Evolutionary conservation across 495 filamentous ascomycete genomes (phyloP), one percentile per base, ranked within the genome.

Genomic region (Penicillium paxilli): DNA sequence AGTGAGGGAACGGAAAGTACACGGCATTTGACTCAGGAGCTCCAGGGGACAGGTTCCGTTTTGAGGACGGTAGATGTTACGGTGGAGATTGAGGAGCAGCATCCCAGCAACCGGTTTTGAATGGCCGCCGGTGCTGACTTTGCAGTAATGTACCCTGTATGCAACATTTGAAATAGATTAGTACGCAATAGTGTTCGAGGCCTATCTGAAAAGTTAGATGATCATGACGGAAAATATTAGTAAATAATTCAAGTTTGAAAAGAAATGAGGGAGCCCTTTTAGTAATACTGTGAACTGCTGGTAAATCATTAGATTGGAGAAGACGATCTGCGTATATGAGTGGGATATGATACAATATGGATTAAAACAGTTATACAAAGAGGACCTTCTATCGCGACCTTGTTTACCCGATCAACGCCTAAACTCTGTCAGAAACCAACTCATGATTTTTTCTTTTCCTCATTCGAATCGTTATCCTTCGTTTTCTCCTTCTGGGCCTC

Each of bases 401-500:
- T 47, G 22, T 38, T 28, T 28, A 16, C 35, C 35, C 17, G 35
- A 38, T n/a, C 35, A 38, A 38, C 35, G 35, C 35, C 35, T 38
- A 16, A 38, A 38, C 17, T 2, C 17, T 16, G 14, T 38, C 14
- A 38, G 17, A 16, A 16, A 37, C 20, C 21, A 6, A 42, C 11
- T 68, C 51, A 70, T 56, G 49, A 46, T 5, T 68, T 49, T 20
- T 72, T 69, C 55, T 73, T 67, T 8, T 62, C 49, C 4, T 67
- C 35, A 1, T 30, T 51, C 5, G 52, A 49, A 14, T 62, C 44
- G 22, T 68, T 63, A 49, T 76, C 62, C 23, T 74, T 64, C 19
- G 57, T 38, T 22, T 67, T 51, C 44, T 70, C 65, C 38, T 76
- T 76, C 49, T 83, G 70, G 33, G 83, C 76, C 49, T 78, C 62